A percentile compares a stretch with the other conserved stretches of the same genome.
phyloP scores from a whole-genome alignment of 768 basidiomycete genomes.

The Neoboletus brunneissimus region DNA sequence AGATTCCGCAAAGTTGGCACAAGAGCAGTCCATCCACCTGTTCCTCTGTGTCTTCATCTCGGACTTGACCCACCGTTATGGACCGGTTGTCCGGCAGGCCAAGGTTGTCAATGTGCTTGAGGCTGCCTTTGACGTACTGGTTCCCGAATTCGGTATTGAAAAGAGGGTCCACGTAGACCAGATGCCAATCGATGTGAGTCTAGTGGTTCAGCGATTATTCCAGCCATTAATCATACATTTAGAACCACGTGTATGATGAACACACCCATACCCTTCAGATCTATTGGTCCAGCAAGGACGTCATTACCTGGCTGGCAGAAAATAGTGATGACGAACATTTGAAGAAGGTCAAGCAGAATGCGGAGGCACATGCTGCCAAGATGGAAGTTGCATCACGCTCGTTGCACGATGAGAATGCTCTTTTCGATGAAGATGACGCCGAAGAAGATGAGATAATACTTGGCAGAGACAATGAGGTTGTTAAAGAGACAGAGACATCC shows the following conservation, averaged over 20 bases:
- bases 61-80: constrained; percentile 91
- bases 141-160: constrained; percentile 98
- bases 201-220: not conserved
- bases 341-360: constrained; percentile 90
- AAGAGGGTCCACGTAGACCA: constrained; percentile 98
- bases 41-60: constrained; percentile 94
- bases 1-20: constrained; percentile 87
- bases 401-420: constrained; percentile 80
- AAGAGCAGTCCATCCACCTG: constrained; percentile 94
- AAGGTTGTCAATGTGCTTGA: constrained; percentile 95
- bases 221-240: constrained; percentile 16
- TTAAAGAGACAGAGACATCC: constrained; percentile 56
- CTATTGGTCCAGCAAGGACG: constrained; percentile 94
- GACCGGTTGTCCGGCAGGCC: constrained; percentile 94
- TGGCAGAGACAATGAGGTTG: constrained; percentile 48
- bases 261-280: constrained; percentile 89
- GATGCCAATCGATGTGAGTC: constrained; percentile 92
- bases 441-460: constrained; percentile 81
- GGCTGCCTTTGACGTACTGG: constrained; percentile 93
- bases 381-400: constrained; percentile 89
- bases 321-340: constrained; percentile 95
- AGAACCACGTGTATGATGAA: constrained; percentile 97
- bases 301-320: constrained; percentile 92
- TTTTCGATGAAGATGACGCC: constrained; percentile 86
- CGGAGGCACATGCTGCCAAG: constrained; percentile 85